phyloP scores from a whole-genome alignment of 2,329 filamentous ascomycete genomes.

The Aspergillus latus region DNA sequence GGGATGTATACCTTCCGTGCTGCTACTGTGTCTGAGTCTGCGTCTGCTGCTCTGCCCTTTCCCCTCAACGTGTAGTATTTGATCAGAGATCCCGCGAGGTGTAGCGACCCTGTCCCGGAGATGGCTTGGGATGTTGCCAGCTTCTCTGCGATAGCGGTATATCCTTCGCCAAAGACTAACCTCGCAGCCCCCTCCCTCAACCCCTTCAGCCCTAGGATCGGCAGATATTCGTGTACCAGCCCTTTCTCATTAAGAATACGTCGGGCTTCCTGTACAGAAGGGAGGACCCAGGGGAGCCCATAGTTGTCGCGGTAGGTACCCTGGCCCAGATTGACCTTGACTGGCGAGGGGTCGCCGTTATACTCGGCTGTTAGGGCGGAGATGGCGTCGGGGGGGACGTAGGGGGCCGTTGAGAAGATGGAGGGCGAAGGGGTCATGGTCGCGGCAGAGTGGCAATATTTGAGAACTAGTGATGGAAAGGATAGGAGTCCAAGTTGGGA shows the following conservation, averaged over 20 bases:
- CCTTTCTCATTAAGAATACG: constrained; percentile 60
- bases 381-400: constrained; percentile 24
- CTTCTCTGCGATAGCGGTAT: constrained; percentile 2
- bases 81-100: constrained; percentile 26
- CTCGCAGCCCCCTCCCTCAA: constrained; percentile 85
- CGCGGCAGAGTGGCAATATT: not conserved
- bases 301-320: constrained; percentile 90
- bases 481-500: no score
- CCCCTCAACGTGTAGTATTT: not conserved
- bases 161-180: constrained; percentile 67
- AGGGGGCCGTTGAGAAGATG: constrained; percentile 20
- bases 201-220: constrained; percentile 77
- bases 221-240: constrained; percentile 89
- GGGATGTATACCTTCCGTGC: constrained; percentile 71
- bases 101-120: constrained; percentile 67
- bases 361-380: constrained; percentile 48
- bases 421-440: not conserved
- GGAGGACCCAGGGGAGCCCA: constrained; percentile 90
- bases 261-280: constrained; percentile 67
- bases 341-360: constrained; percentile 65
- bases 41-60: no score
- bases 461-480: not conserved
- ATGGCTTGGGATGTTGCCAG: constrained; percentile 70
- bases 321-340: constrained; percentile 90
- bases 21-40: not conserved